Evolutionary conservation across 192 early-diverging fungal genomes (phyloP).

Genomic region (Polychytrium aggregatum): DNA sequence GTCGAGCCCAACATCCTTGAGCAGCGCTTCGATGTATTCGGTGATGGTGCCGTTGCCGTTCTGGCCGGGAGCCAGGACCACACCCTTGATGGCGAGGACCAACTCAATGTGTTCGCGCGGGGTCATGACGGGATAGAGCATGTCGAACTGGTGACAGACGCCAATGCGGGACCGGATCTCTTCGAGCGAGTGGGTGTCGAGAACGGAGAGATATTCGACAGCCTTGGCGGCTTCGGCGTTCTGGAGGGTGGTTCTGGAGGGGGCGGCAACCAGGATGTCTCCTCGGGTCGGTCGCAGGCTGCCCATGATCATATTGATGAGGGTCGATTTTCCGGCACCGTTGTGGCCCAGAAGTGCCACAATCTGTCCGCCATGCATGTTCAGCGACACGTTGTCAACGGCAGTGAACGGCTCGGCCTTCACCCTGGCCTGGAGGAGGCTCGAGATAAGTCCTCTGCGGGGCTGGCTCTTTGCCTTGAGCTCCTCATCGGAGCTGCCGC

Average conservation of each 20-base stretch:
- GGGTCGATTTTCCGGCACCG: conserved; percentile 63
- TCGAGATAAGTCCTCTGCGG: too few species aligned
- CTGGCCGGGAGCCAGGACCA: background rate
- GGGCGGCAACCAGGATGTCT: conserved; percentile 34
- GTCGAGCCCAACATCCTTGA: conserved; percentile 21
- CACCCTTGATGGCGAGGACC: conserved; percentile 38
- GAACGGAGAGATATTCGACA: background rate
- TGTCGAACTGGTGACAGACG: conserved; percentile 46
- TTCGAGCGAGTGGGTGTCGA: too few species aligned
- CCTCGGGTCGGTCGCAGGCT: conserved; percentile 43
- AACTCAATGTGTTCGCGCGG: conserved; percentile 34
- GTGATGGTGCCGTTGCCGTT: too few species aligned
- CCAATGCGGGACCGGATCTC: conserved; percentile 12
- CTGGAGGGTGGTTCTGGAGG: background rate
- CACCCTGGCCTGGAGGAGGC: too few species aligned
- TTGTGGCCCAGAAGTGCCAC: conserved; percentile 49
- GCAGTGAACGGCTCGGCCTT: too few species aligned
- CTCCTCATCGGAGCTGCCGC: too few species aligned
- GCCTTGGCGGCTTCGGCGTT: background rate
- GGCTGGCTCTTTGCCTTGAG: too few species aligned
- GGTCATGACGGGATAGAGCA: conserved; percentile 32
- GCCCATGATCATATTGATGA: conserved; percentile 57
- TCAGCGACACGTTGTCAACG: conserved; percentile 3
- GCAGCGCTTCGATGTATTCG: conserved; percentile 7
- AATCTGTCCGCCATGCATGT: conserved; percentile 35